Base-by-base conservation (phyloP, 2,329 filamentous ascomycete genomes). In the Aspergillus aculeatinus region DNA sequence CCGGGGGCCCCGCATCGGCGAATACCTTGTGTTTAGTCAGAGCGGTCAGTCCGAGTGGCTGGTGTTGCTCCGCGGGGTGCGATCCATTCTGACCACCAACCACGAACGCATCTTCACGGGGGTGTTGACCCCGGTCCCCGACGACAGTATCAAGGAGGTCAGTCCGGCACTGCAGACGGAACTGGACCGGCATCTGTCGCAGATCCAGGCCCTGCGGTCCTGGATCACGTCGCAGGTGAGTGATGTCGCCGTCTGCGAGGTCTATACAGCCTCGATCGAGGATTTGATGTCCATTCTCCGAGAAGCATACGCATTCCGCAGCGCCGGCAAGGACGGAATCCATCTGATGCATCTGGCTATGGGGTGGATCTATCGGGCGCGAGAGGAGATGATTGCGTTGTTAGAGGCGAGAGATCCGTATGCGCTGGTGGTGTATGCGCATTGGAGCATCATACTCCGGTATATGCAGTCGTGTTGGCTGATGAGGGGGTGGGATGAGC, bases 21-120 rank as follows among this genome's bases (percentile, higher is more conserved):
- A 76, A 54, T 76, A 71, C 42, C 67, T 76, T 5, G 65, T 75
- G 1, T 75, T 75, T 53, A 72, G 69, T 50, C 63, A 68, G 2
- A 47, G 33, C 1, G 74, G 73, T 0, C 61, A 62, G 3, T 64
- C 71, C 0, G 73, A 76, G 58, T 75, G 73, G 73, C 57, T 68
- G 2, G 65, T 71, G 11, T 69, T 75, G 5, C 65, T 76, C 64
- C 63, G 65, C 4, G 74, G 73, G 0, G 74, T 75, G 23, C 66
- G 61, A 5, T 58, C 64, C 1, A 72, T 75, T 6, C 10, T 73
- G 2, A 16, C 10, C 1, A 63, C 65, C 11, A 58, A 65, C 2
- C 67, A 33, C 9, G 51, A 16, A 0, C 63, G 65, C 35, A 65
- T 74, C 7, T 74, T 72, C 23, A 69, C 55, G 1, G 71, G 72